phyloP scores from a whole-genome alignment of 78 protist species.

The Dictyostelium brefeldianum region DNA sequence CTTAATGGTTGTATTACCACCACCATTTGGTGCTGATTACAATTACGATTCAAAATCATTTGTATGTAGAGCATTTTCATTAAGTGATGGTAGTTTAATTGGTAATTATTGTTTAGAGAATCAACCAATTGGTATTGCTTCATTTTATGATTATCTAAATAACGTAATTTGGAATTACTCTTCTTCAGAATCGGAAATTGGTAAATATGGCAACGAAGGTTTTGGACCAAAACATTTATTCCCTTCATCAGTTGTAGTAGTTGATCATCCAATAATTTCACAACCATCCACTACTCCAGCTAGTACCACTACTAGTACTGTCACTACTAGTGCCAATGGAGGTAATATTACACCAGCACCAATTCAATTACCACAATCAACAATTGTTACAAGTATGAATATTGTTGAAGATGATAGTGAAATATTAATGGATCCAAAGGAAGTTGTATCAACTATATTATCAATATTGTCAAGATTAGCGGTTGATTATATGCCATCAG shows the following conservation, averaged over 20 bases:
- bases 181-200: conserved; percentile 63
- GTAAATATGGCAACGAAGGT: conserved; percentile 83
- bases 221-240: conserved; percentile 80
- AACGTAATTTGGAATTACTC: conserved; percentile 86
- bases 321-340: conserved; percentile 12
- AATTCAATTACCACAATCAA: conserved; percentile 17
- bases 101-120: conserved; percentile 82
- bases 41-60: conserved; percentile 55
- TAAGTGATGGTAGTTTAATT: conserved; percentile 73
- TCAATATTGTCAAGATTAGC: conserved; percentile 52
- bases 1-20: conserved; percentile 81
- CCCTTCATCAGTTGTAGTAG: neutral
- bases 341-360: conserved; percentile 19
- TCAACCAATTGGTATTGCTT: conserved; percentile 80
- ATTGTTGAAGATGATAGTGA: neutral
- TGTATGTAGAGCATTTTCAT: conserved; percentile 75
- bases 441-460: conserved; percentile 61
- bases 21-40: conserved; percentile 75
- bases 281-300: neutral
- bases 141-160: conserved; percentile 77
- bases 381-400: conserved; percentile 13
- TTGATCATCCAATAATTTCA: neutral
- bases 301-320: no score
- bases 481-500: conserved; percentile 74
- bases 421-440: conserved; percentile 58